Percentiles rank a stretch among this genome's conserved stretches.
Conservation (phyloP, 2,329 filamentous ascomycete species). For the Trichoderma polysporum region DNA sequence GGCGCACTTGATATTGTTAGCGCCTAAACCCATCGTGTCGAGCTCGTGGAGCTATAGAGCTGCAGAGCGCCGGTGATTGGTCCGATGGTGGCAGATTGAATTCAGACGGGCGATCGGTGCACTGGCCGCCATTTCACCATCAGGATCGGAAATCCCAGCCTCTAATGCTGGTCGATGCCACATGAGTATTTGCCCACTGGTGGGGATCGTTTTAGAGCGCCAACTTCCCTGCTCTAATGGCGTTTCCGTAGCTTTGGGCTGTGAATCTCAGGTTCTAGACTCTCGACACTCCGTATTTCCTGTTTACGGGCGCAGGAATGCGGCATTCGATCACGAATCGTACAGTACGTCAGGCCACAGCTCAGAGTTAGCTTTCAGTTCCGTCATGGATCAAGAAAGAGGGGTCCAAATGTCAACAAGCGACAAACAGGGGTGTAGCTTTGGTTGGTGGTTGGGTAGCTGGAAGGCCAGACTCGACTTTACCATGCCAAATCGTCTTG, state of each 20-base stretch:
- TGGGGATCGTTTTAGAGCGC: not conserved
- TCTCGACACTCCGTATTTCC: not conserved
- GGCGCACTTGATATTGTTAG: not conserved
- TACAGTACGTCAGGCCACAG: not conserved
- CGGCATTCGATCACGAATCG: not conserved
- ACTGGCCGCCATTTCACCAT: not conserved
- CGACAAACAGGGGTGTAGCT: not conserved
- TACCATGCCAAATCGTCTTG: not conserved
- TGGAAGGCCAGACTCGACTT: too few relatives aligned
- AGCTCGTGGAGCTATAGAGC: not conserved
- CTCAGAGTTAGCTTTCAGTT: not conserved
- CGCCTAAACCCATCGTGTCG: not conserved
- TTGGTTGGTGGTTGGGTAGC: too few relatives aligned
- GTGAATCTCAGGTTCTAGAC: not conserved
- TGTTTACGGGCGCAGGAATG: not conserved
- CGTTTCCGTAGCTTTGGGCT: not conserved
- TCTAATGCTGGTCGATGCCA: not conserved
- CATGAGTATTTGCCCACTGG: not conserved
- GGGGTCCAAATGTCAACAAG: not conserved
- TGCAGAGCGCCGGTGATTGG: constrained; percentile 12
- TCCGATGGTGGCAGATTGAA: constrained; percentile 8
- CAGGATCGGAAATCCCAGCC: constrained; percentile 13
- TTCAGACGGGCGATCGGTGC: constrained; percentile 14
- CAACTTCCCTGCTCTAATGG: not conserved
- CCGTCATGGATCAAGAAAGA: not conserved